A percentile compares a stretch with the other conserved stretches of the same genome.
Evolutionary conservation across 2,329 filamentous ascomycete genomes (phyloP).

Genomic region (Colletotrichum sp.): DNA sequence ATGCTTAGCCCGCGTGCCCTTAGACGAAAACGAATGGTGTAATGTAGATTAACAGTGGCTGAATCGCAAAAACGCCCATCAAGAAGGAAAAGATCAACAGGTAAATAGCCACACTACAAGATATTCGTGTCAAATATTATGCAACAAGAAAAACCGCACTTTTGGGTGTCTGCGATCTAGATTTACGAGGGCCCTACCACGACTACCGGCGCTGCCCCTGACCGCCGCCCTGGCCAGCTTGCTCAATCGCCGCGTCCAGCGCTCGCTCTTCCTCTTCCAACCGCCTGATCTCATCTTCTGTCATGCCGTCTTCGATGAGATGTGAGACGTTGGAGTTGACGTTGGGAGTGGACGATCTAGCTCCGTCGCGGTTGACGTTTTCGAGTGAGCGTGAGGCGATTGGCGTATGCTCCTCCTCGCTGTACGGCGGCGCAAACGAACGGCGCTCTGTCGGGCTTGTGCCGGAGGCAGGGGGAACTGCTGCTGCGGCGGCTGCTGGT

Average conservation of each 20-base stretch:
- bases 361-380: neutral
- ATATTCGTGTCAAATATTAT: neutral
- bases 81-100: neutral
- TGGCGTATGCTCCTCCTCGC: neutral
- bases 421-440: conserved; percentile 3
- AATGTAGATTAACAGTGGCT: neutral
- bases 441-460: neutral
- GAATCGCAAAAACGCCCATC: neutral
- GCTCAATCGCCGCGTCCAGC: conserved; percentile 62
- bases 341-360: conserved; percentile 9
- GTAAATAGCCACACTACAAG: neutral
- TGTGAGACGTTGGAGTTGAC: conserved; percentile 49
- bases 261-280: conserved; percentile 64
- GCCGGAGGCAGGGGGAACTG: neutral
- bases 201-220: conserved; percentile 1
- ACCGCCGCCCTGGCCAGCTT: conserved; percentile 33
- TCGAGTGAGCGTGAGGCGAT: neutral
- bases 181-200: neutral
- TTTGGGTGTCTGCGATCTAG: neutral
- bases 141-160: neutral
- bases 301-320: conserved; percentile 67
- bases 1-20: neutral
- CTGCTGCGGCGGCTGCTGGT: neutral
- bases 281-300: conserved; percentile 57
- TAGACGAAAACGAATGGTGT: neutral